Base-by-base conservation (phyloP, 805 yeast species). In the Zygoascus bituminiphila region DNA sequence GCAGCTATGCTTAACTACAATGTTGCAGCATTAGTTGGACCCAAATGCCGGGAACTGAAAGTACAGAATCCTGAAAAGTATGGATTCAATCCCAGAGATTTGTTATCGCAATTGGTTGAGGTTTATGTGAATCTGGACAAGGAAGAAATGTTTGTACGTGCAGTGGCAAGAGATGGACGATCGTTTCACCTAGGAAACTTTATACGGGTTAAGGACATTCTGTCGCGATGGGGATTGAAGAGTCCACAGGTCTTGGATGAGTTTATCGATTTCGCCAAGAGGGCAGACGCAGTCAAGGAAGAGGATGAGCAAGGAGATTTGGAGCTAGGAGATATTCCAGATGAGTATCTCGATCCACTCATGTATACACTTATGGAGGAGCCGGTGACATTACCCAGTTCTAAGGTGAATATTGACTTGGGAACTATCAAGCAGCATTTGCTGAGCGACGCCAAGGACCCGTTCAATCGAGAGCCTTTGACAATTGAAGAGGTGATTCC, bases 1-100 rank as follows among this genome's bases (percentile, higher is more conserved):
- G 95, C 98, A 0, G 88, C 95, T 42, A 93, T 93, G 99, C 72
- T 93, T 62, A 84, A 93, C 68, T 91, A 89, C 67, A 93, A 93
- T 62, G 70, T 93, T 52, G 84, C 80, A 44, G 88, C 91, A n/a
- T 72, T 93, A 65, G 97, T 88, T 22, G 99, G 99, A 0, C 97
- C 98, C 14, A 84, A 84, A 61, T 89, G 96, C 68, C 78, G 89
- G 8, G 88, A 84, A 45, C 75, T 93, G 57, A 88, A 86, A 61
- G 98, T 93, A 24, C 74, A 76, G 51, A 75, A 83, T 53, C 97
- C 97, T 0, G 86, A 82, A 54, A 78, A 80, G 56, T 89, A 88
- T 62, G 77, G 79, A 25, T 93, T 93, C 64, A 79, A 86, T 57
- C 96, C 98, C 4, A 79, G 79, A 51, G 75, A 73, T 40, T 71